Evolutionary conservation across 2,329 filamentous ascomycete genomes (phyloP).

Genomic region (Penicillium sp.): DNA sequence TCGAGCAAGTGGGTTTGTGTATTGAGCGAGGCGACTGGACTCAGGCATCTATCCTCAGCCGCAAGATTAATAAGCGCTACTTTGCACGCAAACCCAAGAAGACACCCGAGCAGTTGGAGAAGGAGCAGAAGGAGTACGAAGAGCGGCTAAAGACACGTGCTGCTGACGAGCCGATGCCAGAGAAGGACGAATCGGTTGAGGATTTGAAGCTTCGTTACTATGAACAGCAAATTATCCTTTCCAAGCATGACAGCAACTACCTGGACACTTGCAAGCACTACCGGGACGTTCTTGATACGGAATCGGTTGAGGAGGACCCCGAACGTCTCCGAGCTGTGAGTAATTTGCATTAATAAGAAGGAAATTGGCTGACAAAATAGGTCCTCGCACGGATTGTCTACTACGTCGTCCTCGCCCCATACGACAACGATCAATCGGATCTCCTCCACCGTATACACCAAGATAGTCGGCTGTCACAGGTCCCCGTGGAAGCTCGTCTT

Average conservation of each 20-base stretch:
- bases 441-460: slow-evolving; percentile 88
- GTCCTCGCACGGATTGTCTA: slow-evolving; percentile 93
- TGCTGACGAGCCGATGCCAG: slow-evolving; percentile 71
- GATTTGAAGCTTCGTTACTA: slow-evolving; percentile 95
- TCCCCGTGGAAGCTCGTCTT: slow-evolving; percentile 76
- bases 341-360: slow-evolving; percentile 13
- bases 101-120: slow-evolving; percentile 81
- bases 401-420: slow-evolving; percentile 91
- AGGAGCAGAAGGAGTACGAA: slow-evolving; percentile 79
- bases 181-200: slow-evolving; percentile 82
- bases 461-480: slow-evolving; percentile 74
- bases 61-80: slow-evolving; percentile 96
- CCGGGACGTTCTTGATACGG: slow-evolving; percentile 91
- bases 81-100: slow-evolving; percentile 88
- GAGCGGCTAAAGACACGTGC: slow-evolving; percentile 71
- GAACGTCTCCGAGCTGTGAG: slow-evolving; percentile 79
- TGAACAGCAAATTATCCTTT: slow-evolving; percentile 91
- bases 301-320: slow-evolving; percentile 87
- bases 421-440: slow-evolving; percentile 98
- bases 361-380: slow-evolving; percentile 41
- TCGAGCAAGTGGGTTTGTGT: slow-evolving; percentile 89
- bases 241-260: slow-evolving; percentile 97
- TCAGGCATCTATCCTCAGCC: slow-evolving; percentile 85
- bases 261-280: slow-evolving; percentile 98
- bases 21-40: slow-evolving; percentile 96